Conservation (phyloP, 2,329 filamentous ascomycete genomes). For the Cercospora zeae-maydis region DNA sequence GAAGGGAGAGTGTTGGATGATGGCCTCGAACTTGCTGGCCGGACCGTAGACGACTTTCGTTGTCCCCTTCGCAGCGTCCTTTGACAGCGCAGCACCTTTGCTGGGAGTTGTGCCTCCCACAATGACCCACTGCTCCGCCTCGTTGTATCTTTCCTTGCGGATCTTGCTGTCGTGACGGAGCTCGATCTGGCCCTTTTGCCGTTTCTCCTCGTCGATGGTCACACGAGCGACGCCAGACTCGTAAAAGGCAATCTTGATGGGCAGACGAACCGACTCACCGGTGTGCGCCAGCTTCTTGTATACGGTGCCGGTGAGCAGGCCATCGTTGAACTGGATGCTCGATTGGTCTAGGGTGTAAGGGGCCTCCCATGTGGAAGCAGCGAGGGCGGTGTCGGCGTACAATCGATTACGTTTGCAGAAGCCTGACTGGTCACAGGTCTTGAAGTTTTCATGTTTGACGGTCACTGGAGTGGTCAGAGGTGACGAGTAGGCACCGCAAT, state of each 20-base stretch:
- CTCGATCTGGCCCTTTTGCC: conserved; percentile 83
- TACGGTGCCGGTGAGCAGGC: conserved; percentile 74
- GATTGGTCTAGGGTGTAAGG: conserved; percentile 74
- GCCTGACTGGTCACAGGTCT: conserved; percentile 90
- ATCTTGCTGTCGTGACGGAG: conserved; percentile 78
- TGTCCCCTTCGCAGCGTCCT: conserved; percentile 63
- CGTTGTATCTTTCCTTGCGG: conserved; percentile 91
- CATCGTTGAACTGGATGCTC: conserved; percentile 72
- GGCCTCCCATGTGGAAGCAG: conserved; percentile 67
- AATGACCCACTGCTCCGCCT: conserved; percentile 79
- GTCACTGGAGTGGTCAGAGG: conserved; percentile 52
- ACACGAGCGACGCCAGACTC: conserved; percentile 85
- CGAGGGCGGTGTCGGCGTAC: conserved; percentile 73
- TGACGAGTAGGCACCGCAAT: neutral
- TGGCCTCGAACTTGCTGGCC: conserved; percentile 69
- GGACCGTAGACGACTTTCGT: conserved; percentile 77
- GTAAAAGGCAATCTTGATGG: conserved; percentile 81
- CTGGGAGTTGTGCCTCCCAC: conserved; percentile 76
- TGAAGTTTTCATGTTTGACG: conserved; percentile 97
- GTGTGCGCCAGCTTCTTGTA: conserved; percentile 69
- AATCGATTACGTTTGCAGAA: conserved; percentile 95
- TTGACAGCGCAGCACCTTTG: conserved; percentile 64
- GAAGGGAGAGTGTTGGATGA: conserved; percentile 81
- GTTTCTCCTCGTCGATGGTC: conserved; percentile 84
- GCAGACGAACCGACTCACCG: conserved; percentile 70